Percentiles rank a stretch among this genome's conserved stretches.
Evolutionary conservation across 345 rosid species (phyloP).

Genomic region (Rhodamnia rubescens): DNA sequence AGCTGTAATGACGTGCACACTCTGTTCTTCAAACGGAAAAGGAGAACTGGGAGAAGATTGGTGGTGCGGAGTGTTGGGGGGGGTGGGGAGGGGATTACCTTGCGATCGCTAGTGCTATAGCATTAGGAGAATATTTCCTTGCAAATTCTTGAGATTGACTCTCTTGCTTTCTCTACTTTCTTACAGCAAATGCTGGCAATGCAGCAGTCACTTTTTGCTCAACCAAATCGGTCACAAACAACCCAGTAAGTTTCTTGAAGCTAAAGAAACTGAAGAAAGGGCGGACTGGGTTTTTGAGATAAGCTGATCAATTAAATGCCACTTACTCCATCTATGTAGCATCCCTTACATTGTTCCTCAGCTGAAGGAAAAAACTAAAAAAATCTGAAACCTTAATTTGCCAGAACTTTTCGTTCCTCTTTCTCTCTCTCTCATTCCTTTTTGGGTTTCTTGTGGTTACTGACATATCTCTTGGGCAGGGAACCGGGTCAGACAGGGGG

Average conservation of each 20-base stretch:
- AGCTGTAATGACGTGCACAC: not conserved
- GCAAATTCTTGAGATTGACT: not conserved
- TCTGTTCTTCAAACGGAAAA: not conserved
- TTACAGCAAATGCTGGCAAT: constrained; percentile 46
- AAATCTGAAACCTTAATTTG: not conserved
- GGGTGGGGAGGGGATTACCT: not conserved
- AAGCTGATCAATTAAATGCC: not conserved
- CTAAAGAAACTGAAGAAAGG: not conserved
- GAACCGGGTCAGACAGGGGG: constrained; percentile 42
- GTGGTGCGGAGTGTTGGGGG: not conserved
- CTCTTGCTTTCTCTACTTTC: constrained; percentile 1
- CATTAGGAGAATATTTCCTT: not conserved
- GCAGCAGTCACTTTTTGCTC: constrained; percentile 67
- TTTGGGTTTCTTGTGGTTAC: not conserved
- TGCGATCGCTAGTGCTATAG: not conserved
- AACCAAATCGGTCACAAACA: constrained; percentile 44
- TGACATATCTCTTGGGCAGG: constrained; percentile 18
- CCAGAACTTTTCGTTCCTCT: not conserved
- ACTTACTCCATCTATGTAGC: not conserved
- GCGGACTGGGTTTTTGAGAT: not conserved
- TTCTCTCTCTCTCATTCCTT: not conserved
- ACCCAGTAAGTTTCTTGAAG: constrained; percentile 35
- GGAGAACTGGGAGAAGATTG: not conserved
- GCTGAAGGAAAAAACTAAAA: not conserved
- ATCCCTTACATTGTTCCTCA: not conserved